phyloP scores from a whole-genome alignment of 2,329 filamentous ascomycete genomes.

The Nemania sp. region DNA sequence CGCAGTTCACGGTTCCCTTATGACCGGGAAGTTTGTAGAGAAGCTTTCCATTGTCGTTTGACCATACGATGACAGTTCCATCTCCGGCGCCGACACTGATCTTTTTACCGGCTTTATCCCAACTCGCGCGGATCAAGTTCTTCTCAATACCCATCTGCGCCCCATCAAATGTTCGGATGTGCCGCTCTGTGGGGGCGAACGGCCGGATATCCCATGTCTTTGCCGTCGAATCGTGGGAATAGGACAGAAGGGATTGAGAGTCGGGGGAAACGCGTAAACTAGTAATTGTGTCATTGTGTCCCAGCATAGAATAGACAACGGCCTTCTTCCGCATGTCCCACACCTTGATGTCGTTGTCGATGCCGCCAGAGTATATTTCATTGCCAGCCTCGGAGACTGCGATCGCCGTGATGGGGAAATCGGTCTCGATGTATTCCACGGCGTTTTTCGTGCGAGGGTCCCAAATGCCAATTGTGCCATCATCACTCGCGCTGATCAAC shows the following conservation, averaged over 20 bases:
- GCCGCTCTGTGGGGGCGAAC: conserved; percentile 86
- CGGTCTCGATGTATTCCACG: conserved; percentile 84
- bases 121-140: conserved; percentile 88
- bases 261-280: conserved; percentile 92
- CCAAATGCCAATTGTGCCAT: conserved; percentile 94
- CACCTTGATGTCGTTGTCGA: conserved; percentile 96
- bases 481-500: conserved; percentile 88
- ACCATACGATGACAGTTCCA: conserved; percentile 90
- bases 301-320: conserved; percentile 83
- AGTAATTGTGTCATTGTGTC: conserved; percentile 90
- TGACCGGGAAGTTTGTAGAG: conserved; percentile 95
- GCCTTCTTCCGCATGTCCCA: conserved; percentile 96
- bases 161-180: conserved; percentile 89
- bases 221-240: conserved; percentile 91
- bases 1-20: conserved; percentile 92
- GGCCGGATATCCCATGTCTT: conserved; percentile 95
- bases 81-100: conserved; percentile 90
- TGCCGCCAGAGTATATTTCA: conserved; percentile 91
- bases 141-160: conserved; percentile 86
- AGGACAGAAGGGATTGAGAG: conserved; percentile 85
- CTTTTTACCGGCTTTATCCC: conserved; percentile 83
- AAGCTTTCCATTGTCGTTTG: conserved; percentile 83
- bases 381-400: conserved; percentile 93
- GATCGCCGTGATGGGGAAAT: conserved; percentile 90
- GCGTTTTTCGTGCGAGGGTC: conserved; percentile 90